These are phyloP conservation scores for Amanita polypyramis DNA, from an alignment of 768 basidiomycete species.

Conservation along the genomic window DNA sequence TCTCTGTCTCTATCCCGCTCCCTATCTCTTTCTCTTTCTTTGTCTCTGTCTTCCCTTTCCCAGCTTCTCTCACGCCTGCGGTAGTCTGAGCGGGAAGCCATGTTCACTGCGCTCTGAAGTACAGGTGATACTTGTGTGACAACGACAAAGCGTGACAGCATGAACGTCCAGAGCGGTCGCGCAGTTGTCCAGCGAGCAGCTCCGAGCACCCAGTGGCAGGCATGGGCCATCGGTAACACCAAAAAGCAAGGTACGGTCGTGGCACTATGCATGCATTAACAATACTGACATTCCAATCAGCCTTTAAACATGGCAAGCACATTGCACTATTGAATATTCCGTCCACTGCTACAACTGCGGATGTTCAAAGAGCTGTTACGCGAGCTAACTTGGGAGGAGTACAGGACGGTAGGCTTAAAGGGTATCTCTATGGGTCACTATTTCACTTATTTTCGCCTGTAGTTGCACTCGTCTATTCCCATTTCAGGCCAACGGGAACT, in stretches of 20 bases:
- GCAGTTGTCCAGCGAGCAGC: background rate
- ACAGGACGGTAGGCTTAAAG: constrained; percentile 25
- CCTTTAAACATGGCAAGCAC: constrained; percentile 22
- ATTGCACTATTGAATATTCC: constrained; percentile 43
- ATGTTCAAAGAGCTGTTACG: constrained; percentile 37
- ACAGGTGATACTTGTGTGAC: constrained; percentile 8
- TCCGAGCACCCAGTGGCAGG: background rate
- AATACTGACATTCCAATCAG: constrained; percentile 7
- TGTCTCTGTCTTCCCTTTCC: constrained; percentile 44
- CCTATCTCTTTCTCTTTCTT: constrained; percentile 18
- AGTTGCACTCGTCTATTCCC: constrained; percentile 54
- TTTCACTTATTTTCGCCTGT: constrained; percentile 3
- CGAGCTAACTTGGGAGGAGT: constrained; percentile 35
- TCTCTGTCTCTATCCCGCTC: constrained; percentile 12
- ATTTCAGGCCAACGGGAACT: constrained; percentile 47
- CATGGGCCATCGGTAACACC: background rate
- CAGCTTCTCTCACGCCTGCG: constrained; percentile 55
- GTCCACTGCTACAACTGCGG: constrained; percentile 39
- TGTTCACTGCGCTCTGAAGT: constrained; percentile 13
- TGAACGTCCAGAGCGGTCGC: background rate
- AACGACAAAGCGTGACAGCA: background rate
- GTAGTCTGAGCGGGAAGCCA: constrained; percentile 50
- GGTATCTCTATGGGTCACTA: background rate
- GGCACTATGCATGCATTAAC: background rate
- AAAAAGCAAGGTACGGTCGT: background rate